A percentile compares a stretch with the other conserved stretches of the same genome.
Conservation (phyloP, 805 yeast species). For the Grigorovia jiainica region DNA sequence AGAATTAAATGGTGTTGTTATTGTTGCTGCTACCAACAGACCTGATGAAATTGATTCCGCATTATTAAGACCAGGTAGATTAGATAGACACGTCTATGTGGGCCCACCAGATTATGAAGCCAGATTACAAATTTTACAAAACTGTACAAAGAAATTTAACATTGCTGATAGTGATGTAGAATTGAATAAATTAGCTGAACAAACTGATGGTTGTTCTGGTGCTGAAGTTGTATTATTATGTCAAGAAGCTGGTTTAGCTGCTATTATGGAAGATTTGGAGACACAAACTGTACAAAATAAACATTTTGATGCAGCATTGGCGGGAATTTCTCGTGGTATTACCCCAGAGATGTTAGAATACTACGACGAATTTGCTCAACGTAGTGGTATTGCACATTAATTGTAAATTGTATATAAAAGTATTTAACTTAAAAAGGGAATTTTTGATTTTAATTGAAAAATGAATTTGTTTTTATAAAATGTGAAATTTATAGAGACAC, state of each 20-base stretch:
- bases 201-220: slow-evolving; percentile 90
- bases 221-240: slow-evolving; percentile 88
- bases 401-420: too few species aligned
- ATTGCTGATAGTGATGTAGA: slow-evolving; percentile 38
- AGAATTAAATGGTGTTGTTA: slow-evolving; percentile 83
- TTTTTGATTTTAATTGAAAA: too few species aligned
- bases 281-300: slow-evolving; percentile 43
- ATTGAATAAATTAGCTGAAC: slow-evolving; percentile 43
- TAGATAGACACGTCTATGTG: slow-evolving; percentile 88
- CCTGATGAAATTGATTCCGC: slow-evolving; percentile 94
- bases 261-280: slow-evolving; percentile 68
- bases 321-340: slow-evolving; percentile 65
- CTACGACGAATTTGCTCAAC: slow-evolving; percentile 42
- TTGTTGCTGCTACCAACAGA: slow-evolving; percentile 92
- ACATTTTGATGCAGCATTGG: slow-evolving; percentile 67
- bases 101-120: slow-evolving; percentile 84
- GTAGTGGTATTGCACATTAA: slow-evolving; percentile 28
- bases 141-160: slow-evolving; percentile 59
- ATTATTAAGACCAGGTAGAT: slow-evolving; percentile 85
- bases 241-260: slow-evolving; percentile 93
- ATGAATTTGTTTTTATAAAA: not conserved
- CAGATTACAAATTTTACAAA: slow-evolving; percentile 63
- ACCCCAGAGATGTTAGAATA: slow-evolving; percentile 78
- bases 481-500: too few species aligned
- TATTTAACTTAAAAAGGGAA: too few species aligned